Evolutionary conservation across 2,329 filamentous ascomycete species (phyloP), one percentile per base, ranked within the genome.

Genomic region (Colletotrichum sidae): DNA sequence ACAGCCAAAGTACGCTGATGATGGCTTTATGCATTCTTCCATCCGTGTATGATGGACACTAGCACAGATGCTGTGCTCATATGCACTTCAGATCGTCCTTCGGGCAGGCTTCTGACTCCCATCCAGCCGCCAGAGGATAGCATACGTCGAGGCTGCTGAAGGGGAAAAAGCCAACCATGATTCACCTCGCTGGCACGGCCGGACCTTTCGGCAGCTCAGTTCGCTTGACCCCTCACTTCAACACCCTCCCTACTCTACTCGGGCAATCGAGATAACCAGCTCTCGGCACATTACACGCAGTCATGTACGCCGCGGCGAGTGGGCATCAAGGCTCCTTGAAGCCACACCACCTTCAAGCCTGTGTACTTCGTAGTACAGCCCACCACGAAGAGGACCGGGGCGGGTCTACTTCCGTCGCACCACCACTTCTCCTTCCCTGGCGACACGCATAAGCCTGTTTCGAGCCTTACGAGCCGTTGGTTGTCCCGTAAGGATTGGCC

Each of bases 351-450:
- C 49, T 50, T 34, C 25, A 25, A 58, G 46, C 25, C 52, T 53
- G 52, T 52, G 51, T 9, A 6, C 13, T 60, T 17, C n/a, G 25
- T 25, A 25, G 25, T 25, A 5, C 46, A 47, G 39, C 35, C 52
- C 46, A 52, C 25, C 34, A 51, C 35, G 37, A 50, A 42, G 15
- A 51, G 37, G 12, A 15, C 55, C 15, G 45, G 56, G 51, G 13
- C 39, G 49, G 49, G 11, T 60, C 44, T 54, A 15, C 17, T 55
- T 55, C 55, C 50, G 57, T 15, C 38, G 25, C 44, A 17, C 25
- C 56, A 51, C 45, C 56, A 60, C 25, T 55, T 65, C 62, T 57
- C 15, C 25, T 55, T 65, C 62, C 62, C 15, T 56, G 57, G 15
- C 52, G 12, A 52, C 15, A 46, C 25, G 51, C 56, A 65, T 61